Evolutionary conservation across 192 early-diverging fungal genomes (phyloP).

Genomic region (Entomortierella parvispora): DNA sequence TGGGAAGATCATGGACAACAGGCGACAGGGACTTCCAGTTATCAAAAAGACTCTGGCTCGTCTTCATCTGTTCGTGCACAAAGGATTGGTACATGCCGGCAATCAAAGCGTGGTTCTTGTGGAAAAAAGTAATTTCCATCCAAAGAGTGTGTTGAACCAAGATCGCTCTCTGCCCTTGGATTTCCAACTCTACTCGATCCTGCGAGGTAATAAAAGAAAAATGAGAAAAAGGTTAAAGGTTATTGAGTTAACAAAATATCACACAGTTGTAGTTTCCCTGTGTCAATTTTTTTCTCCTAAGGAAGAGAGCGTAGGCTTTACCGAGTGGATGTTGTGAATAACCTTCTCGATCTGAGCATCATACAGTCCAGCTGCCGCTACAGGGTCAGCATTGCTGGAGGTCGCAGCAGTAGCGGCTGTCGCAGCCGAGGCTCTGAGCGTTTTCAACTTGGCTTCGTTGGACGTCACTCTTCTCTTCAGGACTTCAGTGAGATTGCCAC

Average conservation of each 20-base stretch:
- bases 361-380: conserved; percentile 23
- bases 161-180: conserved; percentile 57
- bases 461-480: conserved; percentile 65
- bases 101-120: conserved; percentile 67
- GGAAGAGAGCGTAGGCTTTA: no score
- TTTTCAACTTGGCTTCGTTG: conserved; percentile 60
- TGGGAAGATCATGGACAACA: conserved; percentile 59
- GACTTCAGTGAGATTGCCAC: conserved; percentile 55
- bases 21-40: conserved; percentile 61
- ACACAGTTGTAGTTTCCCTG: no score
- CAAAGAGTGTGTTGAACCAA: conserved; percentile 66
- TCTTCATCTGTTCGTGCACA: conserved; percentile 67
- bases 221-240: not conserved
- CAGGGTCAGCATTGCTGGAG: conserved; percentile 6
- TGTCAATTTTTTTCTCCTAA: no score
- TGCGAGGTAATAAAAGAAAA: conserved; percentile 13
- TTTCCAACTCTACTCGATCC: conserved; percentile 61
- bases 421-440: conserved; percentile 52
- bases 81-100: conserved; percentile 69
- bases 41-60: conserved; percentile 58
- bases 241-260: not conserved
- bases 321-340: conserved; percentile 30
- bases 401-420: conserved; percentile 20
- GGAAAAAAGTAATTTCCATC: conserved; percentile 66
- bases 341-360: conserved; percentile 47